Base-by-base conservation (phyloP, 805 yeast genomes). In the Kazachstania kunashirensis region DNA sequence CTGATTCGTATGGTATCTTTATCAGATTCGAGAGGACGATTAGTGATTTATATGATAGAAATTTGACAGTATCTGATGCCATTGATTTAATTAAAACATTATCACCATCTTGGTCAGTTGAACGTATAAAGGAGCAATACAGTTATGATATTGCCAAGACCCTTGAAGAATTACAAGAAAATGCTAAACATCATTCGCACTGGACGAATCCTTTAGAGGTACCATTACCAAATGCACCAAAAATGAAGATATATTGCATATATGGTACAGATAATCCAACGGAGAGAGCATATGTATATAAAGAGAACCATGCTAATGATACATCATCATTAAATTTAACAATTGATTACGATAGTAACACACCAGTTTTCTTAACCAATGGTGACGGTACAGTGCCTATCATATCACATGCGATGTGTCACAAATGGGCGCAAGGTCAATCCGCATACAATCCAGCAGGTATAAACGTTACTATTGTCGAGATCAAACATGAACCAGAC, bases 211-310 rank as follows among this genome's bases (percentile, higher is more conserved):
- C 98, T 3, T 65, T 92, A 33, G 97, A 92, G 56, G 96, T 78
- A 0, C 75, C 89, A 3, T 69, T 92, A 29, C 98, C 98, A 1
- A 68, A 82, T 52, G 98, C 98, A 0, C 97, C 97, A 3, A 84
- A 84, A 53, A 66, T 92, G 80, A 82, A 84, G 46, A 67, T 86
- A 8, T 92, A 67, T 59, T 84, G 96, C 52, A 79, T 92, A 51
- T 92, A 92, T 52, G 98, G 98, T 5, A 85, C 86, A n/a, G 95
- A 96, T 6, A 89, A 86, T 46, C 94, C 94, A 16, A 89, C 98
- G 0, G 98, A 92, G 59, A 70, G 98, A 31, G 88, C 95, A 0
- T 92, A 92, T 61, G 74, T 77, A 24, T 92, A 92, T 60, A 76
- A 73, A 37, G 85, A 82, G 47, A 34, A 33, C 7, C 24, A 27